Base-by-base conservation (phyloP, 805 yeast genomes). In the Torulaspora gathmanii region DNA sequence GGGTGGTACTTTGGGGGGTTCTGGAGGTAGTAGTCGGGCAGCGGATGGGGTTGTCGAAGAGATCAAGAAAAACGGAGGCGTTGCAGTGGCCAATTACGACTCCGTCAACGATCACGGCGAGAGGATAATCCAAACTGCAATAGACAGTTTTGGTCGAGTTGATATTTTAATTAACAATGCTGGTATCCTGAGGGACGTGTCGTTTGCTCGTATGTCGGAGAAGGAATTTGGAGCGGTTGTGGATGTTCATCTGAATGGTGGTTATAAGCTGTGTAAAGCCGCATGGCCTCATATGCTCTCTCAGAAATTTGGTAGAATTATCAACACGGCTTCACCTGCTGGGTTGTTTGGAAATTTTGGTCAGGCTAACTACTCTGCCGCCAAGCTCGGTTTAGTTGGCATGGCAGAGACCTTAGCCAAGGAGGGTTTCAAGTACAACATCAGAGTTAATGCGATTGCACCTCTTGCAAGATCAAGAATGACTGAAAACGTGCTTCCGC, bases 301-400 rank as follows among this genome's bases (percentile, higher is more conserved):
- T 53, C 97, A 93, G 68, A 78, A 79, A 50, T 91, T 74, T 61
- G 99, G 99, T 53, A 77, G 98, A 57, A 77, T 91, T 56, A 69
- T 91, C 58, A 90, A 88, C 75, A 90, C 97, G n/a, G 81, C 95
- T 22, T 89, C 96, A 3, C 96, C 98, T 3, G 98, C 98, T 28
- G 99, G 99, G 17, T 74, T 91, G 53, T 91, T 84, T 65, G 99
- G 99, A 51, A 89, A 89, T 70, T 91, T 90, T 69, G 99, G 99
- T 40, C 99, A 91, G 70, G 80, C 95, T 33, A 91, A 91, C 70
- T 91, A 91, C 70, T 82, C 96, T 1, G 90, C 96, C 23, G 97
- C 96, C 17, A 91, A 91, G 68, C 71, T 86, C 51, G 98, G 86
- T 13, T 71, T 89, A 42, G 86, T 91, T 45, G 98, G 97, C 9